Conservation (phyloP, 169 alveolate genomes). For the Eimeria maxima region DNA sequence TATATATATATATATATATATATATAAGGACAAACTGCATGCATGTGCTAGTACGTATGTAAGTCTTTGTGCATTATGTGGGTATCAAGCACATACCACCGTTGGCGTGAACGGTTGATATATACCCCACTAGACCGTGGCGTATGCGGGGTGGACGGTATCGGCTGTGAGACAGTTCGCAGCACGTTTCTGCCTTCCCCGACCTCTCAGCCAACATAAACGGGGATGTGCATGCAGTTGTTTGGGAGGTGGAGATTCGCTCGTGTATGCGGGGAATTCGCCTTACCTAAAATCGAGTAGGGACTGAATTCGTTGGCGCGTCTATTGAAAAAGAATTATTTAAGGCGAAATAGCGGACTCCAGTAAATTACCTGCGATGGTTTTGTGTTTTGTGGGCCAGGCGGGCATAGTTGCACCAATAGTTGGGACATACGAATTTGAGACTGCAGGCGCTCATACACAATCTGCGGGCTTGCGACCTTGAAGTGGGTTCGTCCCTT, state of each 20-base stretch:
- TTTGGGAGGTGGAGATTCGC: neutral
- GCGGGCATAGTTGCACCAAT: neutral
- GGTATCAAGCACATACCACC: neutral
- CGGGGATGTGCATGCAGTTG: neutral
- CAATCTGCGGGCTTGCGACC: too few species aligned
- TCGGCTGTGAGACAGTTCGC: neutral
- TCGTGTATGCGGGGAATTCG: neutral
- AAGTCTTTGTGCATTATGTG: neutral
- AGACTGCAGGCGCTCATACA: neutral
- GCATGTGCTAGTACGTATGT: neutral
- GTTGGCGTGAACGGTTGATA: neutral
- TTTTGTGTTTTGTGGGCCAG: neutral
- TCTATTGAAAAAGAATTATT: neutral
- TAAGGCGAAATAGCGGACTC: neutral
- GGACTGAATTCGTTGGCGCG: neutral
- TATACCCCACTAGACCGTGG: neutral
- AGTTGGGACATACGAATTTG: neutral
- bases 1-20: neutral
- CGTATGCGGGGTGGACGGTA: neutral
- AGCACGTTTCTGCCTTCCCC: constrained; percentile 21
- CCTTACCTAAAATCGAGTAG: neutral
- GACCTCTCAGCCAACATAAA: neutral
- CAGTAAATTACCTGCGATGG: neutral
- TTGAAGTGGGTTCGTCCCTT: neutral
- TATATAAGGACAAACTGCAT: neutral